These are phyloP conservation scores for Psidium friedrichsthalianum DNA, from an alignment of 345 rosid species.

Conservation along the genomic window DNA sequence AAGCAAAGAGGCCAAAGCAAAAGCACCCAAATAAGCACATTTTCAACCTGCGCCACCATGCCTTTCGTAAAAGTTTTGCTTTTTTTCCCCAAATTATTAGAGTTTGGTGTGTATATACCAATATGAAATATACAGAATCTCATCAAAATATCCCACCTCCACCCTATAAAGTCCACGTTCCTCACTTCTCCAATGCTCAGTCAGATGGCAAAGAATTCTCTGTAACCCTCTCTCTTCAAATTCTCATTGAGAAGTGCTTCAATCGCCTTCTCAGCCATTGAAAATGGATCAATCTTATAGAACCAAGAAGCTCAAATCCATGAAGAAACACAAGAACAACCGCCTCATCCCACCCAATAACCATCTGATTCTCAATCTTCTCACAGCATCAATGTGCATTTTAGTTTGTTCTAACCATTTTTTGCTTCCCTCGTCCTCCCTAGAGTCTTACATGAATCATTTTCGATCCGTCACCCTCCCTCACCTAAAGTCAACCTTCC, in stretches of 20 bases:
- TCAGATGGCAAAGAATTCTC: background rate
- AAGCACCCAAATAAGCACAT: background rate
- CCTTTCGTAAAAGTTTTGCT: constrained; percentile 8
- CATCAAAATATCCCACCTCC: background rate
- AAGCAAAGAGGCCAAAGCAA: background rate
- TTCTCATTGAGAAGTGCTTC: background rate
- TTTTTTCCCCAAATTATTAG: background rate
- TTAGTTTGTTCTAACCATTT: constrained; percentile 4
- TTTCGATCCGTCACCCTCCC: constrained; percentile 10
- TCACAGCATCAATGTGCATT: constrained; percentile 14
- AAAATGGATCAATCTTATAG: background rate
- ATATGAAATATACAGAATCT: background rate
- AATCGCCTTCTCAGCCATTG: background rate
- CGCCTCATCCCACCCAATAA: background rate
- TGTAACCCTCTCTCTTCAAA: background rate
- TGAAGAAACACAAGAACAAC: constrained; percentile 13
- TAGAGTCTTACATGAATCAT: background rate
- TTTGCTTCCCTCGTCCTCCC: constrained; percentile 6
- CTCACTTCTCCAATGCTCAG: constrained; percentile 8
- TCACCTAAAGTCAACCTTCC: constrained; percentile 7
- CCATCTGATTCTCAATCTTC: constrained; percentile 10
- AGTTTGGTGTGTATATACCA: background rate
- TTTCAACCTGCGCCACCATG: constrained; percentile 4
- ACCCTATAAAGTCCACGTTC: constrained; percentile 5
- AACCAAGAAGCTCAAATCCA: constrained; percentile 1